These are phyloP conservation scores for Cladosporium sp. DNA, from an alignment of 2,329 filamentous ascomycete species.

Conservation along the genomic window DNA sequence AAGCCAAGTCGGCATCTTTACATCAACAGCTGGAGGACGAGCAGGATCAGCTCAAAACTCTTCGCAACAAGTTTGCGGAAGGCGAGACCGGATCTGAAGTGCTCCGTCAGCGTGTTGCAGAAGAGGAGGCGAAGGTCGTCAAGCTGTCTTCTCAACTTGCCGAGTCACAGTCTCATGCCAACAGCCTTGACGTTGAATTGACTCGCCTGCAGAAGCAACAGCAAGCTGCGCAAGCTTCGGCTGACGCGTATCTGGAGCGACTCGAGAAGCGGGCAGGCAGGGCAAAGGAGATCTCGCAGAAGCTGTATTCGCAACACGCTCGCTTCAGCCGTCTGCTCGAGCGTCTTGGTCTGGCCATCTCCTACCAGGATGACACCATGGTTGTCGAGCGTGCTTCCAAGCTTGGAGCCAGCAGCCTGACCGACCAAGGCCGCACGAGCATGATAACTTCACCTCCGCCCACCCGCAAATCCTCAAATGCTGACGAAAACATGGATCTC, in stretches of 20 bases:
- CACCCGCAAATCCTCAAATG: constrained; percentile 54
- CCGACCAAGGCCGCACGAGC: constrained; percentile 50
- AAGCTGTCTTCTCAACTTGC: constrained; percentile 69
- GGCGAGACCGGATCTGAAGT: constrained; percentile 82
- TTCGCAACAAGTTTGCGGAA: constrained; percentile 73
- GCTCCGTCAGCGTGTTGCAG: constrained; percentile 70
- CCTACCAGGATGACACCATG: constrained; percentile 68
- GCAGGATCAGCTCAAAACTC: constrained; percentile 65
- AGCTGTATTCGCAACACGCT: constrained; percentile 80
- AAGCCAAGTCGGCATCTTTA: constrained; percentile 48
- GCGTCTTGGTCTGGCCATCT: constrained; percentile 79
- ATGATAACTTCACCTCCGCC: constrained; percentile 60
- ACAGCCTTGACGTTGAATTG: constrained; percentile 74
- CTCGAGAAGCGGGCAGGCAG: constrained; percentile 70
- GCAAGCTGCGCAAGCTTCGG: constrained; percentile 51
- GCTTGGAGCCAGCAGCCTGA: constrained; percentile 50
- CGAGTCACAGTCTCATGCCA: constrained; percentile 72
- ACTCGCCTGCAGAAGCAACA: constrained; percentile 67
- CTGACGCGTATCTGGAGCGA: constrained; percentile 53
- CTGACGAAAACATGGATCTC: constrained; percentile 53
- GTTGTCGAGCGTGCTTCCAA: constrained; percentile 70
- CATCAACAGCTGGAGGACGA: constrained; percentile 61
- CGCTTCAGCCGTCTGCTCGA: constrained; percentile 81
- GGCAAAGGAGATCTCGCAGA: constrained; percentile 80
- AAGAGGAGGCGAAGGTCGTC: constrained; percentile 71